Evolutionary conservation across 768 basidiomycete genomes (phyloP), one percentile per base, ranked within the genome.

Genomic region (Sarcodon aspratus): DNA sequence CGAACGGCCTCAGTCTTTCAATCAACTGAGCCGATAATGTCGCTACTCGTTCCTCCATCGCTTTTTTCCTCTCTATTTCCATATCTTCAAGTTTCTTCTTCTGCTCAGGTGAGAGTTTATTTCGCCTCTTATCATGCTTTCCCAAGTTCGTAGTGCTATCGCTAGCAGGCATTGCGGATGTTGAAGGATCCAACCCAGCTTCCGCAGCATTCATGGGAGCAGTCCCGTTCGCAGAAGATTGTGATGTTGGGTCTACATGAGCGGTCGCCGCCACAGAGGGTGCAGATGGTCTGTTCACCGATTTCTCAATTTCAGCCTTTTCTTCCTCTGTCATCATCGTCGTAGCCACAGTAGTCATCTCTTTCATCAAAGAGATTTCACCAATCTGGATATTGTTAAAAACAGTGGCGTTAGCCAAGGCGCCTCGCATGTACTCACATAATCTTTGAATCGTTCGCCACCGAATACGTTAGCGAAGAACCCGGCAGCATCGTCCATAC

Each of bases 381-480:
- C 95, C 95, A 53, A 98, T 95, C 94, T 96, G 63, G 45, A 36
- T 36, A 27, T 42, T 34, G 5, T 27, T 27, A 27, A 27, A 27
- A 27, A 3, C 21, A 27, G 21, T 27, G 21, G 21, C 21, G 21
- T 27, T 27, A 5, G 21, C 21, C 21, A 27, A 27, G 21, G 21
- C 21, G 21, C 21, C 21, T 27, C 12, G 11, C 35, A 45, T 27
- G 33, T 11, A 73, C 90, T 63, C 63, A 94, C 90, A 60, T 90
- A 92, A 62, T 93, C 90, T 50, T 71, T 67, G 63, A 96, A 96
- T 21, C 86, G 76, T 59, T 95, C 94, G 18, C 96, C 95, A 47
- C 93, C 93, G 61, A 99, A 99, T 12, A 98, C 88, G 59, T 87
- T 85, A 15, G 89, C 85, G 60, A 99, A 99, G 73, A 99, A 88